Base-by-base conservation (phyloP, 306 rosid genomes). In the Echinosophora koreensis region DNA sequence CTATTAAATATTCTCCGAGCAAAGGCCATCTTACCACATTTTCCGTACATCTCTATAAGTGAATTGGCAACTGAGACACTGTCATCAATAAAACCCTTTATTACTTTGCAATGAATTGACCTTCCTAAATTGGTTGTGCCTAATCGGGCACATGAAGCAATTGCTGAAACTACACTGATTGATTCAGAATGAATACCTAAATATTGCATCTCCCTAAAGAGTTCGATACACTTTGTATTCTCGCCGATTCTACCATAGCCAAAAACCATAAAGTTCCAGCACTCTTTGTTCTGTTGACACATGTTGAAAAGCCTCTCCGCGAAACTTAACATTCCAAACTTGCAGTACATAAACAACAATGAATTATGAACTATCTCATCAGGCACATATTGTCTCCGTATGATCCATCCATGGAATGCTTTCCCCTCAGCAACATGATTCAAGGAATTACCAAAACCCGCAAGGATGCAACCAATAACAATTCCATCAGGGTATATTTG, bases 21-120 rank as follows among this genome's bases (percentile, higher is more conserved):
- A 50, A 60, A 14, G 8, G 60, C 52, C 70, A 90, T 68, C 58
- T 87, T 71, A 54, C 89, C 91, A 58, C 86, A 77, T 86, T 82
- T 90, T 30, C 90, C 98, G n/a, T 93, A 93, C 93, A 90, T 85
- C 72, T 88, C 90, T 66, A 90, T 52, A 71, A 89, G 90, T 74
- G 97, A 77, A 66, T 88, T 93, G 46, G 83, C 81, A 49, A 91
- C 67, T 0, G 75, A 81, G 71, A 74, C 62, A 80, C 52, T 81
- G 37, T 71, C 82, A 10, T 85, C 90, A 57, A 82, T 80, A 32
- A 66, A 77, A 69, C 58, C 73, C 80, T 89, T 89, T 35, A 90
- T 79, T 18, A 84, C 65, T 41, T 85, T 59, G 79, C 93, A 82
- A 82, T 91, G 95, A 73, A 93, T 67, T 44, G 95, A 89, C 81